Base-by-base conservation (phyloP, 2,329 filamentous ascomycete species). In the Lojkania enalia region DNA sequence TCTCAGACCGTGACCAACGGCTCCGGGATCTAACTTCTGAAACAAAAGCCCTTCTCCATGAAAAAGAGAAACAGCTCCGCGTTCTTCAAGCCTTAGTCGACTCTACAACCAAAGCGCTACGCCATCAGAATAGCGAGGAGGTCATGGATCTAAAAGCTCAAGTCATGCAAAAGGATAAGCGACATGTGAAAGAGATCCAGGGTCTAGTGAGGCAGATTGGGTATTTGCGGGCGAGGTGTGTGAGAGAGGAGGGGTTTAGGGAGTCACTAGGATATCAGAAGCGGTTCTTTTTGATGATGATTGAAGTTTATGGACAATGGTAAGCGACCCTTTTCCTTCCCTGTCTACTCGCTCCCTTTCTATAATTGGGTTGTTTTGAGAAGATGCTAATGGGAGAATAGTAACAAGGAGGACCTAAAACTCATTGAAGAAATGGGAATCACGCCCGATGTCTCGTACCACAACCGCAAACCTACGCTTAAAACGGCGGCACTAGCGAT, bases 191-290 rank as follows among this genome's bases (percentile, higher is more conserved):
- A 68, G 88, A 95, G 72, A 75, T 96, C 41, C 83, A 85, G 55
- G 92, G 92, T 14, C 78, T 97, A 64, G 82, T 83, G 41, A 87
- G 94, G 73, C 91, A 97, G 72, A 92, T 97, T 66, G 82, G 90
- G 61, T 97, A 88, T 84, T 83, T 97, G 67, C 84, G 90, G 60
- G 88, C 89, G 2, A 83, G 86, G 40, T 88, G 87, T 74, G 80
- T 83, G 64, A 82, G 94, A 21, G 92, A 96, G 71, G 83, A 88
- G 57, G 82, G 81, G 39, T 85, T 97, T 71, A 81, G 94, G 31
- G 79, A 81, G 51, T 88, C 91, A 60, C 81, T 92, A 21, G 88
- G 87, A 6, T 95, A 86, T 72, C 89, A 89, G 52, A 99, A 99
- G 78, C 83, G 81, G 55, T 91, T 89, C 69, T 82, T 96, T 72